phyloP scores from a whole-genome alignment of 768 basidiomycete species.

The Leccinum truebloodii region DNA sequence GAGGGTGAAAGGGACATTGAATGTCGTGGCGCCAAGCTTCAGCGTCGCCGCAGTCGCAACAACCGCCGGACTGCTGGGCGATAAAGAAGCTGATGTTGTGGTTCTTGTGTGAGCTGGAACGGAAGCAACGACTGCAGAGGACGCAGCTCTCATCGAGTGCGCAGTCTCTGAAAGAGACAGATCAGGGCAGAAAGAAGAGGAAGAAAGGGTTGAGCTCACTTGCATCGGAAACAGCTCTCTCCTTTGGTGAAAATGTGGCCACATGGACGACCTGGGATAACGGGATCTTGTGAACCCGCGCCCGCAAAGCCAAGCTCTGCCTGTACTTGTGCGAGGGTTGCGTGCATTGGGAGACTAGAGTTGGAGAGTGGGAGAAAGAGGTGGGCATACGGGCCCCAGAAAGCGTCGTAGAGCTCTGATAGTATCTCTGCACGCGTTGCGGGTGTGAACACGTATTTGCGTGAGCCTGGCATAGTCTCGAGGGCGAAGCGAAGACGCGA shows the following conservation, averaged over 20 bases:
- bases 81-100: slow-evolving; percentile 96
- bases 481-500: slow-evolving; percentile 74
- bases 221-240: slow-evolving; percentile 92
- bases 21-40: slow-evolving; percentile 80
- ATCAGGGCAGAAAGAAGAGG: slow-evolving; percentile 5
- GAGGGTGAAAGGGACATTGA: slow-evolving; percentile 76
- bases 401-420: slow-evolving; percentile 77
- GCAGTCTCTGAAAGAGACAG: slow-evolving; percentile 66
- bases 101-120: slow-evolving; percentile 78
- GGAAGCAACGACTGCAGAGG: slow-evolving; percentile 87
- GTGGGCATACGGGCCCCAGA: slow-evolving; percentile 76
- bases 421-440: slow-evolving; percentile 78
- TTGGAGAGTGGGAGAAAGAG: slow-evolving; percentile 71
- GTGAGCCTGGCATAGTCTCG: slow-evolving; percentile 78
- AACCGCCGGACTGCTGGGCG: slow-evolving; percentile 87
- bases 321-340: slow-evolving; percentile 73
- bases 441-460: slow-evolving; percentile 76
- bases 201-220: slow-evolving; percentile 52
- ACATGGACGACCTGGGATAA: slow-evolving; percentile 73
- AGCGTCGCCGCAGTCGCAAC: slow-evolving; percentile 93
- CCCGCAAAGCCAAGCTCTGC: slow-evolving; percentile 53
- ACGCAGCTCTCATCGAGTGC: slow-evolving; percentile 88
- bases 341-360: slow-evolving; percentile 59
- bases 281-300: slow-evolving; percentile 58
- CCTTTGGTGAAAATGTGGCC: slow-evolving; percentile 88